Base-by-base conservation (phyloP, 257 asterid genomes). In the Nicotiana tabacum region DNA sequence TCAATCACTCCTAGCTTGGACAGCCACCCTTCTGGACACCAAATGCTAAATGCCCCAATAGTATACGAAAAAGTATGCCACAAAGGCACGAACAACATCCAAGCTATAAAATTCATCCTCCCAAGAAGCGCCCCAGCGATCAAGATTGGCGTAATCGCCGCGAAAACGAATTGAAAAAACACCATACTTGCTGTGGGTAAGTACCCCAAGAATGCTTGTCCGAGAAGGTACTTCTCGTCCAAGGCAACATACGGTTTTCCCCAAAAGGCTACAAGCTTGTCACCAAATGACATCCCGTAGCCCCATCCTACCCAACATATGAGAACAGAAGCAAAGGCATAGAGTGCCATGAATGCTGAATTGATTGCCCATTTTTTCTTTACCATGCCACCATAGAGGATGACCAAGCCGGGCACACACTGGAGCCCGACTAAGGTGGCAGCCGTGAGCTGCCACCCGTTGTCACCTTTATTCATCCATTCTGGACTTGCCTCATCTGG, bases 391-490 rank as follows among this genome's bases (percentile, higher is more conserved):
- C 92, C 89, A 70, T 90, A 91, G 9, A 91, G 87, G 35, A 91
- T 85, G 18, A 89, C 85, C 3, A 89, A 88, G 9, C 95, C 95
- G 6, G 93, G 93, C 15, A 91, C 69, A 27, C 90, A 82, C 51
- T 91, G 95, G 5, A 90, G 90, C 66, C 90, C 95, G 30, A 91
- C 92, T 2, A 91, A 83, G 0, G 92, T 90, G 81, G 91, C 95
- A 24, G 92, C 89, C 0, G 85, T 85, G 10, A 91, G 91, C 79
- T 91, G 95, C 95, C 93, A 91, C 5, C 91, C 89, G 43, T 89
- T 91, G 90, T 89, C 92, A n/a, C 92, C 92, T 46, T 90, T 89
- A 90, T 90, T 91, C 85, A 91, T 48, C 93, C 93, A 91, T 2
- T 81, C 87, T 3, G 90, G 91, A 86, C 84, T 88, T 15, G 90